These are phyloP conservation scores for Flaveria brownii DNA, from an alignment of 129 eudicot species.

Conservation along the genomic window DNA sequence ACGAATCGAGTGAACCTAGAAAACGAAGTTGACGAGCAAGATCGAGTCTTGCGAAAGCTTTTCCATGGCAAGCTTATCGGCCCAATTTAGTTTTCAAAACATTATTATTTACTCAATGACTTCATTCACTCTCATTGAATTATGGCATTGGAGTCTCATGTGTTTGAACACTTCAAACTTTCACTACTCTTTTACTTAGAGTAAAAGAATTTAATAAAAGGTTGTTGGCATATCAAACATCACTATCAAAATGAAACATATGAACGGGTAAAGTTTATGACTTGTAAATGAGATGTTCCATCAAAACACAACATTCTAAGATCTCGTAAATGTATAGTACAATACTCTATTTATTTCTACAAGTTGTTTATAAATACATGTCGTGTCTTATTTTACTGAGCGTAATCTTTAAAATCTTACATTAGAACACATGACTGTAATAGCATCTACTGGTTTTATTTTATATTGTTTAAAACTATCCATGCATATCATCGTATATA, in stretches of 20 bases:
- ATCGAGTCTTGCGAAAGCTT: no score
- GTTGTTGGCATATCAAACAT: constrained; percentile 8
- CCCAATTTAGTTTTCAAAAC: no score
- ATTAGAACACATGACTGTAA: not conserved
- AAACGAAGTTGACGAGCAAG: no score
- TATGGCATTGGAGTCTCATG: no score
- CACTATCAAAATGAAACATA: not conserved
- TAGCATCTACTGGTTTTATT: not conserved
- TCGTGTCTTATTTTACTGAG: not conserved
- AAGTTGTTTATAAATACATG: not conserved
- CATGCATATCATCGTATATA: not conserved
- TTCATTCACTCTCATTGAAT: no score
- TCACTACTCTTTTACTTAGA: not conserved
- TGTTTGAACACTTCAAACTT: not conserved
- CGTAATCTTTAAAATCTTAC: not conserved
- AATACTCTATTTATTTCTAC: not conserved
- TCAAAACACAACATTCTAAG: not conserved
- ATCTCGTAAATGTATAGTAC: constrained; percentile 3
- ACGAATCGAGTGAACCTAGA: no score
- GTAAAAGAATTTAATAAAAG: not conserved
- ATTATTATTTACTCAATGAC: no score
- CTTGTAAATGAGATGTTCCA: constrained; percentile 7
- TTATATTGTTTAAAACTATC: not conserved
- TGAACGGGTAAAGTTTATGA: not conserved
- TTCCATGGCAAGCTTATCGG: no score